These are phyloP conservation scores for Pichia sp. DNA, from an alignment of 1,139 yeast species.

Conservation along the genomic window DNA sequence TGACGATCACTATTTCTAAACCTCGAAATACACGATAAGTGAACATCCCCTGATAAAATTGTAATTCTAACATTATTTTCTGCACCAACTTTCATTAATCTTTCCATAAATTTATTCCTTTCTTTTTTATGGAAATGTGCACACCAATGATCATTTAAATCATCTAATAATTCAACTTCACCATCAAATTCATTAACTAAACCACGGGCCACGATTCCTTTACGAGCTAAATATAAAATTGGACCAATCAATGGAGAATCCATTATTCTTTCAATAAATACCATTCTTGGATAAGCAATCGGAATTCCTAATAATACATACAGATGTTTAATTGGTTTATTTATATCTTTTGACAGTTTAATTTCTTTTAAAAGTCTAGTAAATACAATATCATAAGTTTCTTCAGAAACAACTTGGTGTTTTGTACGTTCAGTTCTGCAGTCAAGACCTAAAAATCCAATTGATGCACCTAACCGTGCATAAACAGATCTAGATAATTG, in stretches of 20 bases:
- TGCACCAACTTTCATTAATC: conserved; percentile 40
- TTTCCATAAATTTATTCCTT: conserved; percentile 26
- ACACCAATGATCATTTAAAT: conserved; percentile 95
- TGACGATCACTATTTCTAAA: conserved; percentile 49
- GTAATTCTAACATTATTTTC: conserved; percentile 65
- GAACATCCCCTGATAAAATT: conserved; percentile 89
- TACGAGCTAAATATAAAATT: conserved; percentile 57
- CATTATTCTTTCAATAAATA: conserved; percentile 76
- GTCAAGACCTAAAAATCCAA: conserved; percentile 74
- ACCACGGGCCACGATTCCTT: conserved; percentile 61
- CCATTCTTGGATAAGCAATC: conserved; percentile 86
- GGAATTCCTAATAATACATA: conserved; percentile 89
- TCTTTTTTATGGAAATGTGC: conserved; percentile 56
- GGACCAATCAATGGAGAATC: conserved; percentile 61
- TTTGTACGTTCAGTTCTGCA: conserved; percentile 86
- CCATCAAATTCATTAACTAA: conserved; percentile 89
- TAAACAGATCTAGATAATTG: conserved; percentile 62
- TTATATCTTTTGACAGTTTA: conserved; percentile 29
- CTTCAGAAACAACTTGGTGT: conserved; percentile 47
- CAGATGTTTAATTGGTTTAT: conserved; percentile 63
- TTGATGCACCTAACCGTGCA: conserved; percentile 65
- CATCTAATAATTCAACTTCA: conserved; percentile 82
- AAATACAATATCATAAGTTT: conserved; percentile 59
- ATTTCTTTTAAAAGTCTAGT: conserved; percentile 53
- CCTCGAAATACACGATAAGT: conserved; percentile 80